A percentile compares a stretch with the other conserved stretches of the same genome.
phyloP scores from a whole-genome alignment of 495 filamentous ascomycete genomes.

The Viridothelium virens region DNA sequence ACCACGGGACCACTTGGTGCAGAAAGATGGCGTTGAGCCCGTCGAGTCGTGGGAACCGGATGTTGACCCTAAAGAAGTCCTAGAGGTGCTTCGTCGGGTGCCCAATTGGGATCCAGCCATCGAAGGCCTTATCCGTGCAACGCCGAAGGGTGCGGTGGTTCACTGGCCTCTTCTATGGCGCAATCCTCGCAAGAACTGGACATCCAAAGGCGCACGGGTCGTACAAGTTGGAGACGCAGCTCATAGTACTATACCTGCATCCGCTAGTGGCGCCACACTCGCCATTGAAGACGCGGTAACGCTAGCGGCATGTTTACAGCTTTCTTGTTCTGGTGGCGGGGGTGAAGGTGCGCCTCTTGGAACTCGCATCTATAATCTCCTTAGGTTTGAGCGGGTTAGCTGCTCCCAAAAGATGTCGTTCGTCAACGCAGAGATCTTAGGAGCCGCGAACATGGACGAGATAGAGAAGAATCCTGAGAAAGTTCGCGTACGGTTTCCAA shows the following conservation, averaged over 20 bases:
- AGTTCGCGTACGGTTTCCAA: constrained; percentile 47
- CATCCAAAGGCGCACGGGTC: constrained; percentile 29
- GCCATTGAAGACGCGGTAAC: constrained; percentile 37
- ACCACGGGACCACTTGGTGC: constrained; percentile 35
- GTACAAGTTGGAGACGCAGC: constrained; percentile 35
- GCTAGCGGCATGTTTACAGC: constrained; percentile 31
- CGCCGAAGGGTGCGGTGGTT: constrained; percentile 31
- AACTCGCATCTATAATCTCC: constrained; percentile 17
- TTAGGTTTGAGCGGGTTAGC: constrained; percentile 18
- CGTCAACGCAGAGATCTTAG: constrained; percentile 42
- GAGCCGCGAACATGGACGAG: constrained; percentile 52
- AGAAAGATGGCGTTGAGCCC: constrained; percentile 40
- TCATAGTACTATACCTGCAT: constrained; percentile 32
- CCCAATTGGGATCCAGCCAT: constrained; percentile 33
- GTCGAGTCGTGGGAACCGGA: constrained; percentile 47
- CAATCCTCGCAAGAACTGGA: constrained; percentile 32
- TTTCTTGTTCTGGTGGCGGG: constrained; percentile 19
- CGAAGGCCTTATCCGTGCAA: constrained; percentile 27
- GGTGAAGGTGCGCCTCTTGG: constrained; percentile 21
- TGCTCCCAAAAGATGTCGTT: constrained; percentile 23
- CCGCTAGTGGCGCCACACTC: constrained; percentile 34
- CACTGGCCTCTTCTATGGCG: constrained; percentile 35
- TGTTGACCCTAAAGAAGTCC: constrained; percentile 45
- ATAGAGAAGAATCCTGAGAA: constrained; percentile 52
- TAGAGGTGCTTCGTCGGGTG: constrained; percentile 44